phyloP scores from a whole-genome alignment of 2,329 filamentous ascomycete genomes.

The Colletotrichum acutatum region DNA sequence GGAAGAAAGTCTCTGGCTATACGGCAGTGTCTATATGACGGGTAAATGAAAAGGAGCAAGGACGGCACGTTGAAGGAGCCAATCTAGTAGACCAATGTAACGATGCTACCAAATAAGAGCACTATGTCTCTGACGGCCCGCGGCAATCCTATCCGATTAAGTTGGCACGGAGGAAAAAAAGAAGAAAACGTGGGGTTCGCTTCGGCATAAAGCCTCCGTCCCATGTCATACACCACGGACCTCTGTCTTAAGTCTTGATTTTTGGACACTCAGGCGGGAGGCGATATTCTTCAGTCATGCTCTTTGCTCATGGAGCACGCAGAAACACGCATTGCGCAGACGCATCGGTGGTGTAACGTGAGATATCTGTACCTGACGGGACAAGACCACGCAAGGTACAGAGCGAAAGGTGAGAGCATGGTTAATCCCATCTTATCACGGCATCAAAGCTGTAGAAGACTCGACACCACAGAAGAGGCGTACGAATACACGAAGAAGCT shows the following conservation, averaged over 20 bases:
- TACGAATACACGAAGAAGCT: neutral
- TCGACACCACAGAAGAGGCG: conserved; percentile 5
- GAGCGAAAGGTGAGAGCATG: neutral
- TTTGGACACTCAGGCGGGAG: neutral
- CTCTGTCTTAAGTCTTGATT: neutral
- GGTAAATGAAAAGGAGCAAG: conserved; percentile 7
- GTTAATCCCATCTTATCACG: neutral
- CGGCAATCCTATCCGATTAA: neutral
- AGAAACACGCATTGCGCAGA: neutral
- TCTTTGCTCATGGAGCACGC: neutral
- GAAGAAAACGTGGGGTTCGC: neutral
- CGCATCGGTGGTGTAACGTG: neutral
- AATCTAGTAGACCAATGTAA: neutral
- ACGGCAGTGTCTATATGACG: neutral
- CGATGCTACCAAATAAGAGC: neutral
- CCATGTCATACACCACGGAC: neutral
- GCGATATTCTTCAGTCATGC: neutral
- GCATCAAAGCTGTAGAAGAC: neutral
- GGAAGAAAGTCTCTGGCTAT: neutral
- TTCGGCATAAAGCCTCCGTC: neutral
- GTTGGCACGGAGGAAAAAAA: neutral
- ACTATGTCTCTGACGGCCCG: conserved; percentile 22
- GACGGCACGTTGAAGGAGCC: neutral
- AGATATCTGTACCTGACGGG: conserved; percentile 1
- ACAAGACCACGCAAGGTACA: neutral